Evolutionary conservation across 805 yeast genomes (phyloP), one percentile per base, ranked within the genome.

Genomic region (Yueomyces sp.): DNA sequence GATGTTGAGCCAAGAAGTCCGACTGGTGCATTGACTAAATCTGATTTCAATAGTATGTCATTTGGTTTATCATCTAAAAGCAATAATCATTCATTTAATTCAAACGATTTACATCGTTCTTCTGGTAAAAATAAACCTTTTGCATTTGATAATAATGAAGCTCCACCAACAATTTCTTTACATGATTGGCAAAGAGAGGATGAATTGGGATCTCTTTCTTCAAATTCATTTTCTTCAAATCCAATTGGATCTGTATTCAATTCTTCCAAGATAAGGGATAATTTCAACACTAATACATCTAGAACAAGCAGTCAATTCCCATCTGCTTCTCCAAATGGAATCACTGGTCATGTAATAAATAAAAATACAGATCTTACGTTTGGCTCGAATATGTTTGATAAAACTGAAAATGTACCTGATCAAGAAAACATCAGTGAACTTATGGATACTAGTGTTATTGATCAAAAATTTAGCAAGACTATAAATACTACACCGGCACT

Each of bases 171-270:
- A 4, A 59, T 57, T 44, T 64, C 72, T 0, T 52, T 68, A 9
- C 58, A 62, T 31, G 73, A 68, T 51, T 57, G 69, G 56, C 63
- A 64, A 47, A 56, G 64, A 40, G 70, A 67, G 45, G 69, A 67
- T 40, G 63, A 59, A 36, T 45, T 49, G 12, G 50, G 50, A 11
- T 45, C 51, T 4, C 27, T 42, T n/a, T 9, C 26, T n/a, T 5
- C 37, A 9, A 42, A 49, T 12, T 30, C 32, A n/a, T 36, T 44
- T 4, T 30, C 45, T n/a, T 11, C 30, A 26, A 3, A 36, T 38
- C 19, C 19, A 19, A 19, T 19, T 19, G 45, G 39, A 12, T 27
- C 38, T 42, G 41, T 39, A 42, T 39, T 32, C 28, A 40, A 42
- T 36, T 38, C 47, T 42, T 19, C 19, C 19, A 19, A 19, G 19